These are phyloP conservation scores for Fraxinus americana DNA, from an alignment of 257 asterid species.

Conservation along the genomic window DNA sequence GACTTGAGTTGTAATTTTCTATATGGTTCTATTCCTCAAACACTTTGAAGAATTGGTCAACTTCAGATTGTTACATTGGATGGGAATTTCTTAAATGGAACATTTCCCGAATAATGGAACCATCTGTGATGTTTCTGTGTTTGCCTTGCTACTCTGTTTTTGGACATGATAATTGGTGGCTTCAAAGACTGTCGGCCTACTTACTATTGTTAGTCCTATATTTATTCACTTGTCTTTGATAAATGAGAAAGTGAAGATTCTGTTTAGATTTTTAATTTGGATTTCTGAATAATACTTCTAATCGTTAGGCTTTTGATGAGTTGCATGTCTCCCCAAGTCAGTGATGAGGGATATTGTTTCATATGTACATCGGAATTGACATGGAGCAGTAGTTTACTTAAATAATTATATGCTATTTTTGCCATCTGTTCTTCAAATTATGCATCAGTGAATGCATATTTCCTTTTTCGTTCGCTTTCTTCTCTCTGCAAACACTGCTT, in stretches of 20 bases:
- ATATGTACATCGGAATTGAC: slow-evolving; percentile 45
- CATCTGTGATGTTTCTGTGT: no score
- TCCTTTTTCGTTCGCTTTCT: not conserved
- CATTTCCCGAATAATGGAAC: no score
- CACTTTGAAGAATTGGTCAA: no score
- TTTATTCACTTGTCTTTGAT: slow-evolving; percentile 42
- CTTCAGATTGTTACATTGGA: no score
- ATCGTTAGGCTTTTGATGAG: slow-evolving; percentile 36
- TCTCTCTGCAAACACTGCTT: not conserved
- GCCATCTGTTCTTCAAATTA: slow-evolving; percentile 4
- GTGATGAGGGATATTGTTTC: slow-evolving; percentile 47
- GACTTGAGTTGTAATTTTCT: no score
- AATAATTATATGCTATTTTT: slow-evolving; percentile 14
- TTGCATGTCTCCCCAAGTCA: slow-evolving; percentile 36
- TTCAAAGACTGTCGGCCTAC: no score
- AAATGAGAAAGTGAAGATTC: slow-evolving; percentile 43
- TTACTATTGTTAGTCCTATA: slow-evolving; percentile 30
- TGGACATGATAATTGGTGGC: no score
- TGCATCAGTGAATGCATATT: slow-evolving; percentile 13
- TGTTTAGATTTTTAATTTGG: slow-evolving; percentile 44
- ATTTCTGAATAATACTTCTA: slow-evolving; percentile 57
- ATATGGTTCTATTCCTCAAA: no score
- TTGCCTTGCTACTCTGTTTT: no score
- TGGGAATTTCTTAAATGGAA: no score
- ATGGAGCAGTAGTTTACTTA: slow-evolving; percentile 22